Base-by-base conservation (phyloP, 192 early-diverging fungal species). In the Umbelopsis isabellina region DNA sequence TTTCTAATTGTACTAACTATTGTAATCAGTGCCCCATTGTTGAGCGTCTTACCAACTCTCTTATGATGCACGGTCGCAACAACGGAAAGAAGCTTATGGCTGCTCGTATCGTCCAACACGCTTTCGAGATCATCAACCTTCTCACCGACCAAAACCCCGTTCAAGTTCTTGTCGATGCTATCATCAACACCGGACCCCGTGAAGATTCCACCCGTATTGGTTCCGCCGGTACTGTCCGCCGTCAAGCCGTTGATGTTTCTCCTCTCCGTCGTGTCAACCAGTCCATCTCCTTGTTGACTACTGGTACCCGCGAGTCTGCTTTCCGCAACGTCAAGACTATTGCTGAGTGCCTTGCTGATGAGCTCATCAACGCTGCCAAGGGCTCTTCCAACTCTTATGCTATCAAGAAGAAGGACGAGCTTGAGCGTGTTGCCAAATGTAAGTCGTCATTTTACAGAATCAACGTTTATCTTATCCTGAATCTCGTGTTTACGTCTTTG, bases 301-400 rank as follows among this genome's bases (percentile, higher is more conserved):
- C 90, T 67, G 97, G 97, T 74, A 91, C 96, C 75, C 94, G 97
- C 83, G 96, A 98, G 87, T 93, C 97, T 80, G 90, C 97, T 72
- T 99, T 99, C 95, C 93, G 97, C 82, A 99, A 99, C 92, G 89
- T 95, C 89, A 99, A 99, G 94, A 97, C 96, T 79, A 97, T 99
- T 89, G 97, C 97, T 75, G 97, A 99, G 87, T 99, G 97, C 90
- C 91, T 98, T 70, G 97, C 97, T 75, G 97, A 99, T 88, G 97
- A 99, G 87, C 90, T 99, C 75, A 98, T 99, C 88, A 99, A 99
- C 89, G 97, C 97, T 72, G 92, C 92, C 74, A 93, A 84, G 75
- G 96, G 97, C 74, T 97, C 95, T 68, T 95, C 97, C 82, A 99
- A 99, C 93, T 97, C 95, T 68, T 99, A 99, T 81, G 97, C 96